Conservation (phyloP, 2,329 filamentous ascomycete genomes). For the Aspergillus texensis region DNA sequence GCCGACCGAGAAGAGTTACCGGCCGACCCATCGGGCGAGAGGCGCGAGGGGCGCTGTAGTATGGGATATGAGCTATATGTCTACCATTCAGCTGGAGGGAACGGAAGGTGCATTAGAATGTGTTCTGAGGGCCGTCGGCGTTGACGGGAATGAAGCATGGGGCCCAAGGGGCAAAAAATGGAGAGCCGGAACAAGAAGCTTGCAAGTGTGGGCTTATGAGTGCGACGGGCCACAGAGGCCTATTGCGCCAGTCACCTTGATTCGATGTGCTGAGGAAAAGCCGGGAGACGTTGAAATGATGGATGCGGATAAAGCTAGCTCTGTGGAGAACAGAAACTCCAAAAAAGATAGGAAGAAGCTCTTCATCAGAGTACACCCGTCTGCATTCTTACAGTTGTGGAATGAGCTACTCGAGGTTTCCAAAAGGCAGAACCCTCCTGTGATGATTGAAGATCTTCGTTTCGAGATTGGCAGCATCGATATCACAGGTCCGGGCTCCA, state of each 20-base stretch:
- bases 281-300: conserved; percentile 41
- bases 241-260: conserved; percentile 71
- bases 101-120: conserved; percentile 63
- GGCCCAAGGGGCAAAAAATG: conserved; percentile 69
- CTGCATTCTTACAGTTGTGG: conserved; percentile 69
- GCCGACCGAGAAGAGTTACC: conserved; percentile 86
- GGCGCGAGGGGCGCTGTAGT: conserved; percentile 75
- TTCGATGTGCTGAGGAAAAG: conserved; percentile 66
- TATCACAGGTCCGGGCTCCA: conserved; percentile 72
- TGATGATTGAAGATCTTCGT: conserved; percentile 66
- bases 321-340: conserved; percentile 21
- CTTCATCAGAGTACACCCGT: conserved; percentile 79
- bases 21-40: conserved; percentile 80
- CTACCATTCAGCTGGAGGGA: conserved; percentile 79
- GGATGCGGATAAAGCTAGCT: conserved; percentile 25
- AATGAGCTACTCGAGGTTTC: conserved; percentile 60
- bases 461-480: conserved; percentile 75
- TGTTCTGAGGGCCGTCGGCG: conserved; percentile 67
- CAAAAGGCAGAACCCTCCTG: conserved; percentile 63
- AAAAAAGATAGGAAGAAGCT: conserved; percentile 54
- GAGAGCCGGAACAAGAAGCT: conserved; percentile 63
- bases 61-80: conserved; percentile 95
- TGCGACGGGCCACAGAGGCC: conserved; percentile 55
- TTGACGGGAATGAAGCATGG: conserved; percentile 63
- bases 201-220: conserved; percentile 62